These are phyloP conservation scores for Beauveria brongniartii DNA, from an alignment of 2,329 filamentous ascomycete genomes.

Conservation along the genomic window DNA sequence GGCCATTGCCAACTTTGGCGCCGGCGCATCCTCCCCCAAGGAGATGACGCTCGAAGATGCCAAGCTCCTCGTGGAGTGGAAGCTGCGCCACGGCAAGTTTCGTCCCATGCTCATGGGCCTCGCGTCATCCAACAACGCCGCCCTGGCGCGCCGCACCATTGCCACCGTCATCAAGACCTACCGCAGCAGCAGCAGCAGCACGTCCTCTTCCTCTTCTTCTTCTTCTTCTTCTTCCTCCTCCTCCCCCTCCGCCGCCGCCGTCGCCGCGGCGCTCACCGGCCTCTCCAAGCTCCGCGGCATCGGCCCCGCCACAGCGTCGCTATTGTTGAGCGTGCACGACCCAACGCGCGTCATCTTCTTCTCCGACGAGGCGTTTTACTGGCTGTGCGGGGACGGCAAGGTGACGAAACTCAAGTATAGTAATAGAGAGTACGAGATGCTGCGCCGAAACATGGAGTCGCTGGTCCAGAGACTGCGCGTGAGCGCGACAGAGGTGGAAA, in stretches of 20 bases:
- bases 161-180: conserved; percentile 43
- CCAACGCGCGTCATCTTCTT: conserved; percentile 61
- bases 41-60: conserved; percentile 50
- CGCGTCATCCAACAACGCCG: conserved; percentile 51
- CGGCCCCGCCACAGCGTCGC: conserved; percentile 70
- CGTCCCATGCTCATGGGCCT: conserved; percentile 53
- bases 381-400: conserved; percentile 50
- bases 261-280: conserved; percentile 40
- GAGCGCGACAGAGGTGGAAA: conserved; percentile 56
- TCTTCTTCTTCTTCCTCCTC: background rate
- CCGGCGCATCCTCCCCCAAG: conserved; percentile 20
- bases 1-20: conserved; percentile 39
- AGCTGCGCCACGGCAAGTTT: conserved; percentile 60
- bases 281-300: conserved; percentile 62
- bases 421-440: conserved; percentile 55
- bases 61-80: conserved; percentile 59
- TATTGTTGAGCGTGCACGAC: conserved; percentile 60
- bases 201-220: conserved; percentile 9
- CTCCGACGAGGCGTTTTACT: conserved; percentile 70
- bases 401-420: conserved; percentile 52
- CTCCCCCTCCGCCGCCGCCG: conserved; percentile 18
- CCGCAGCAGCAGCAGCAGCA: conserved; percentile 14
- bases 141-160: conserved; percentile 39
- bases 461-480: conserved; percentile 43
- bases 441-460: conserved; percentile 36